Base-by-base conservation (phyloP, 495 filamentous ascomycete genomes). In the Penicillium roqueforti region DNA sequence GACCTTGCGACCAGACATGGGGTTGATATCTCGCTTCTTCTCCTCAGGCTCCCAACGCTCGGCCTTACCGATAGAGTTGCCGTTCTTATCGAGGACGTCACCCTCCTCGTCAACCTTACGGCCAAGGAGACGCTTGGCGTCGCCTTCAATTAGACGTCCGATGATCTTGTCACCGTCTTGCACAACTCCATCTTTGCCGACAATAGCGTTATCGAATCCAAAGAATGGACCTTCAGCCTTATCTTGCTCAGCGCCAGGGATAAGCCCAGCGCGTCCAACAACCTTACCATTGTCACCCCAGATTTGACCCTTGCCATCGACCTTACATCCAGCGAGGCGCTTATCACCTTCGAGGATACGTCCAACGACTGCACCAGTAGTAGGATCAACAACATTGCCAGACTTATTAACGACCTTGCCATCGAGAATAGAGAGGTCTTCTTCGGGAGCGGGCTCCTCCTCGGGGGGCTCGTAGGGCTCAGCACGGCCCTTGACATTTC, bases 391-490 rank as follows among this genome's bases (percentile, higher is more conserved):
- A 16, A 92, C 81, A 40, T 92, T 92, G 42, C 90, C 90, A 7
- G 76, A 79, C 69, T 93, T 93, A 73, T 95, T 95, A 63, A 93
- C 87, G 4, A 84, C 80, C 78, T 89, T 90, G 48, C 90, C 90
- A 4, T 88, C 89, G 5, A 95, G 76, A 13, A 78, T 68, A 3
- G 86, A 90, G 41, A 82, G 75, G 58, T 95, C 88, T 3, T 71
- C 61, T 53, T 81, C 75, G 65, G 25, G 48, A 20, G 61, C 61
- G 1, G 48, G 56, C 57, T 80, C 83, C 55, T 70, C 75, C 56
- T 79, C 84, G 28, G 69, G 76, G 42, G 79, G 76, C 49, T 88
- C 79, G 65, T 82, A 90, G 6, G 81, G 82, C 69, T 91, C 86
- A 13, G 85, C 87, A 47, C 82, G 83, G 47, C 90, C 90, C 57